These are phyloP conservation scores for Nepenthes alata DNA, from an alignment of 179 eudicot species.

Conservation along the genomic window DNA sequence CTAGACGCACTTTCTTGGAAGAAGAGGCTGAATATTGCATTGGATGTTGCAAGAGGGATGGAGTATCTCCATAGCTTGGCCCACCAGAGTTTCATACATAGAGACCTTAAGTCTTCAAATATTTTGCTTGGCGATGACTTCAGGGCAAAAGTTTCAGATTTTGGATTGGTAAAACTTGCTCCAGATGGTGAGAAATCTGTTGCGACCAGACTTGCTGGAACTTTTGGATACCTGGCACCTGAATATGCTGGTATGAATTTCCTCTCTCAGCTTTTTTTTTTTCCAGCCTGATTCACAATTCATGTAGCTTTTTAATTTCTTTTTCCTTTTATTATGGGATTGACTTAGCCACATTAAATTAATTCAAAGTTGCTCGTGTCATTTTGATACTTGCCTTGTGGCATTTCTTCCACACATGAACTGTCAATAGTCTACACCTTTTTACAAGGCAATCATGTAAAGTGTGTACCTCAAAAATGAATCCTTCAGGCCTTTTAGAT, in stretches of 20 bases:
- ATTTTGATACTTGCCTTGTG: too few species aligned
- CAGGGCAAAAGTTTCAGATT: conserved; percentile 83
- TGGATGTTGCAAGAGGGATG: conserved; percentile 93
- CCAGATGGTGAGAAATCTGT: conserved; percentile 79
- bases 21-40: conserved; percentile 71
- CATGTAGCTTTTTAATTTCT: not conserved
- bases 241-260: conserved; percentile 86
- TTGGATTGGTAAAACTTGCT: conserved; percentile 91
- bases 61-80: conserved; percentile 85
- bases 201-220: conserved; percentile 87
- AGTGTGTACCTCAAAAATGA: too few species aligned
- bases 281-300: not conserved
- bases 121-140: conserved; percentile 84
- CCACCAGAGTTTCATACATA: conserved; percentile 86
- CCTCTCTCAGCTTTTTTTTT: not conserved
- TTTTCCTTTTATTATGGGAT: too few species aligned
- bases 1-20: conserved; percentile 89
- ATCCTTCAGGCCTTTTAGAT: too few species aligned
- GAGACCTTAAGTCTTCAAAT: conserved; percentile 90
- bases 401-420: too few species aligned
- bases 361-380: too few species aligned
- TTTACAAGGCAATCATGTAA: too few species aligned
- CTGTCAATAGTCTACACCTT: too few species aligned
- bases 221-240: conserved; percentile 94
- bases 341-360: too few species aligned